A percentile compares a stretch with the other conserved stretches of the same genome.
Conservation (phyloP, 768 basidiomycete genomes). For the Leccinum aurantiacum region DNA sequence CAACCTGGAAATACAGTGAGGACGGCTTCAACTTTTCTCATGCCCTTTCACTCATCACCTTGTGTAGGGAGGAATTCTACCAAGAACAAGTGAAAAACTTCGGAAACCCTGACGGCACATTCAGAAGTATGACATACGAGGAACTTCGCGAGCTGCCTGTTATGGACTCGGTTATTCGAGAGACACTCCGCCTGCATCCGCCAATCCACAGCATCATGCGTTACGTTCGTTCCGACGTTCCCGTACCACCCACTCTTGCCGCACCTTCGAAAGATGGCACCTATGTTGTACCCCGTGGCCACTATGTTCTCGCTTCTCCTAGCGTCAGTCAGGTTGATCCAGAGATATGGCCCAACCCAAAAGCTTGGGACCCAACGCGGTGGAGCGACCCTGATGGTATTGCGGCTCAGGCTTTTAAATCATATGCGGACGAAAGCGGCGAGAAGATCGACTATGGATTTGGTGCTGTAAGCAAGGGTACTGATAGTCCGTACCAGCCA, state of each 20-base stretch:
- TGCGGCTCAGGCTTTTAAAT: constrained; percentile 73
- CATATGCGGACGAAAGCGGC: constrained; percentile 71
- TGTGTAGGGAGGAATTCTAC: constrained; percentile 74
- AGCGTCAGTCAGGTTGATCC: constrained; percentile 88
- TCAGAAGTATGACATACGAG: constrained; percentile 82
- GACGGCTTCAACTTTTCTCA: constrained; percentile 10
- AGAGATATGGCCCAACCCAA: constrained; percentile 70
- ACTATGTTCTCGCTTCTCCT: constrained; percentile 88
- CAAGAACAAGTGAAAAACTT: constrained; percentile 87
- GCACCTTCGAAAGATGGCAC: constrained; percentile 70
- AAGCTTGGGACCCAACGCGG: constrained; percentile 73
- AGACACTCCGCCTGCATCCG: constrained; percentile 90
- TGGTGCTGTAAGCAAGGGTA: constrained; percentile 93
- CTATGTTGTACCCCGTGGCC: constrained; percentile 87
- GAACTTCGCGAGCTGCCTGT: constrained; percentile 80
- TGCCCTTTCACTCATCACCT: neutral
- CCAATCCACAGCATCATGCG: constrained; percentile 97
- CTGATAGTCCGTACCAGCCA: constrained; percentile 93
- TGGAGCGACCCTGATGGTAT: constrained; percentile 87
- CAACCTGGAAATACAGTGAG: constrained; percentile 72
- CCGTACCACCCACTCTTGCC: constrained; percentile 77
- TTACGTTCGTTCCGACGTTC: constrained; percentile 81
- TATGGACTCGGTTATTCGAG: constrained; percentile 87
- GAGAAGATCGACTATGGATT: constrained; percentile 97
- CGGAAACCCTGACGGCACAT: constrained; percentile 72